Conservation (phyloP, 805 yeast species). For the Debaryomyces prosopidis region DNA sequence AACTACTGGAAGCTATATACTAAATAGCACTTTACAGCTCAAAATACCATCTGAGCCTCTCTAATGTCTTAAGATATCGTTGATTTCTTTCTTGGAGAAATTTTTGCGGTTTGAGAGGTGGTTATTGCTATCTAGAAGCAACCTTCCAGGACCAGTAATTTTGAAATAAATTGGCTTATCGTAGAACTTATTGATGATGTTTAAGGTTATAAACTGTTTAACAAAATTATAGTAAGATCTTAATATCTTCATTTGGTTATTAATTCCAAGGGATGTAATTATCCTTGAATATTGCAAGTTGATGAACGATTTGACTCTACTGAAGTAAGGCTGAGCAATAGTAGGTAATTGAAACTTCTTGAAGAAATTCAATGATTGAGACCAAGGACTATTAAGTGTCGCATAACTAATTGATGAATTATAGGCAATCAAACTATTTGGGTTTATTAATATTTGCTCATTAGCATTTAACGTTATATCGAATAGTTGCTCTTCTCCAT, state of each 20-base stretch:
- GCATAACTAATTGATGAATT: conserved; percentile 6
- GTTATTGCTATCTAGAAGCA: conserved; percentile 21
- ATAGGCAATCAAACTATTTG: conserved; percentile 42
- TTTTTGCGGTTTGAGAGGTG: conserved; percentile 8
- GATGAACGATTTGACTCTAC: background rate
- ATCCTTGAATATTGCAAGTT: background rate
- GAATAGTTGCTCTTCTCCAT: conserved; percentile 40
- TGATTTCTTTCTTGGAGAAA: conserved; percentile 17
- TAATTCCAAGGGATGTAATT: background rate
- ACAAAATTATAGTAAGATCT: background rate
- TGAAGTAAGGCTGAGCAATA: background rate
- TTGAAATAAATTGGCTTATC: conserved; percentile 18
- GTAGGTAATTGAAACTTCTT: background rate
- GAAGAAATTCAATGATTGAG: background rate
- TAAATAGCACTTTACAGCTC: no score
- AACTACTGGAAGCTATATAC: background rate
- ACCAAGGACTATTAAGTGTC: background rate
- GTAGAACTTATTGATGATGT: conserved; percentile 10
- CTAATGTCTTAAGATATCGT: conserved; percentile 7
- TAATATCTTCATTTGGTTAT: background rate
- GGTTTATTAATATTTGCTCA: conserved; percentile 40
- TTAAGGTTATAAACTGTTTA: conserved; percentile 10
- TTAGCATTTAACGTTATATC: conserved; percentile 31
- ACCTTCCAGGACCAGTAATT: conserved; percentile 27
- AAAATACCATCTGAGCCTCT: background rate